Evolutionary conservation across 2,329 filamentous ascomycete genomes (phyloP).

Genomic region (Fusarium sp.): DNA sequence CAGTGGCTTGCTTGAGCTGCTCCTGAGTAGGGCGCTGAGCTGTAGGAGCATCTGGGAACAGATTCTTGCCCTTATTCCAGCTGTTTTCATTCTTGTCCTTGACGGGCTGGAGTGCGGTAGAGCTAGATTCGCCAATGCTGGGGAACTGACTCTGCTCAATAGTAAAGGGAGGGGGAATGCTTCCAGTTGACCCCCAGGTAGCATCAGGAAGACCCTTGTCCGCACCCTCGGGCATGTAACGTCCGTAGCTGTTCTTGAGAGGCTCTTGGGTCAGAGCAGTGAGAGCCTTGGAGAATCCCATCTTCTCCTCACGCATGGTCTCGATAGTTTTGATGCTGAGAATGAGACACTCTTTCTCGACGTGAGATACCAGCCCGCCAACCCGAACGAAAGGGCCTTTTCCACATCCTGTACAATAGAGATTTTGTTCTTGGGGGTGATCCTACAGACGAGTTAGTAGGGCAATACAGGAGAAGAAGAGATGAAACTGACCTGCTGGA

Average conservation of each 20-base stretch:
- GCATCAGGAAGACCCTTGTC: background rate
- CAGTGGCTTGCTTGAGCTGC: conserved; percentile 25
- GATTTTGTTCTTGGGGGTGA: conserved; percentile 51
- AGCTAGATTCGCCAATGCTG: conserved; percentile 2
- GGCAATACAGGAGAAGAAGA: background rate
- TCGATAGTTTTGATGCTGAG: conserved; percentile 48
- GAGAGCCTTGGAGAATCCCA: conserved; percentile 46
- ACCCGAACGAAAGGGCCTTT: conserved; percentile 48
- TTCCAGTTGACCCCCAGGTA: background rate
- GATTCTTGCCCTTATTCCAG: conserved; percentile 26
- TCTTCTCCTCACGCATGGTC: conserved; percentile 47
- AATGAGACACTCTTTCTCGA: conserved; percentile 53
- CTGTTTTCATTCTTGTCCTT: conserved; percentile 11
- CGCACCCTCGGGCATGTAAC: conserved; percentile 35
- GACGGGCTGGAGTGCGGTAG: background rate
- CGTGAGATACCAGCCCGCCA: conserved; percentile 53
- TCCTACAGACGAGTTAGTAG: conserved; percentile 39
- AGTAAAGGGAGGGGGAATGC: conserved; percentile 2
- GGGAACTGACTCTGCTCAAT: conserved; percentile 29
- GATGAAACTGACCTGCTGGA: conserved; percentile 45
- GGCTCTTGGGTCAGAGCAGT: conserved; percentile 38
- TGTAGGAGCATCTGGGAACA: conserved; percentile 39
- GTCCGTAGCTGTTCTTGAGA: conserved; percentile 41
- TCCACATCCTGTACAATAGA: conserved; percentile 58
- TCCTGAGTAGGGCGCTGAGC: conserved; percentile 26